Conservation (phyloP, 129 eudicot genomes). For the Lonicera japonica region DNA sequence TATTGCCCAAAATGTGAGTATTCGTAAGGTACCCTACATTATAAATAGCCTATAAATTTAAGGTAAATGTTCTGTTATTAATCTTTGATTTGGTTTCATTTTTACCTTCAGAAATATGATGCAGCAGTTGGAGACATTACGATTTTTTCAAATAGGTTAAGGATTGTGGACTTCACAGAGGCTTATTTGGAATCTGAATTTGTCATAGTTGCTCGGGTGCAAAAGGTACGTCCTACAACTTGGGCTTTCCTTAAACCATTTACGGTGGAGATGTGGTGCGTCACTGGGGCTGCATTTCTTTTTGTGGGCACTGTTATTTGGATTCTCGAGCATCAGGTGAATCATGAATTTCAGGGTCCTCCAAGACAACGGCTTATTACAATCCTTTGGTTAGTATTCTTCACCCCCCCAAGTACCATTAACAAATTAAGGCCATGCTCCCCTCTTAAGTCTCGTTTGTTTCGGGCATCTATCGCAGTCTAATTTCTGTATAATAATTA, state of each 20-base stretch:
- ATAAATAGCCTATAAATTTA: not conserved
- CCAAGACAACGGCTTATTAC: constrained; percentile 24
- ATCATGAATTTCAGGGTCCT: constrained; percentile 29
- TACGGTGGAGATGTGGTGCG: not conserved
- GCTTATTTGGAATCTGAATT: not conserved
- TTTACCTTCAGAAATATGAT: not conserved
- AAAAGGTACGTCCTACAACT: not conserved
- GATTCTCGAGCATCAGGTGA: constrained; percentile 32
- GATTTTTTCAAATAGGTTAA: not conserved
- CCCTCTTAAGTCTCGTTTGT: no score
- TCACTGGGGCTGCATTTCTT: not conserved
- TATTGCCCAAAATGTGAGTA: constrained; percentile 16
- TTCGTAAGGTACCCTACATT: not conserved
- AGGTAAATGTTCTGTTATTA: no score
- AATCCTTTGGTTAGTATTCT: constrained; percentile 14
- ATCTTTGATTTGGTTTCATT: not conserved
- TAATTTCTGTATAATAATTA: not conserved
- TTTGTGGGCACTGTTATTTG: constrained; percentile 17
- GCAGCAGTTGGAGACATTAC: not conserved
- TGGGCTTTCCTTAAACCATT: not conserved
- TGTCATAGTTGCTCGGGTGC: not conserved
- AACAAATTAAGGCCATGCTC: not conserved
- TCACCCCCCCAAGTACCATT: not conserved
- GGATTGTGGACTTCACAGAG: not conserved
- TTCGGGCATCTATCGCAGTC: no score